These are phyloP conservation scores for Trichoderma cornu-damae DNA, from an alignment of 2,329 filamentous ascomycete species.

Conservation along the genomic window DNA sequence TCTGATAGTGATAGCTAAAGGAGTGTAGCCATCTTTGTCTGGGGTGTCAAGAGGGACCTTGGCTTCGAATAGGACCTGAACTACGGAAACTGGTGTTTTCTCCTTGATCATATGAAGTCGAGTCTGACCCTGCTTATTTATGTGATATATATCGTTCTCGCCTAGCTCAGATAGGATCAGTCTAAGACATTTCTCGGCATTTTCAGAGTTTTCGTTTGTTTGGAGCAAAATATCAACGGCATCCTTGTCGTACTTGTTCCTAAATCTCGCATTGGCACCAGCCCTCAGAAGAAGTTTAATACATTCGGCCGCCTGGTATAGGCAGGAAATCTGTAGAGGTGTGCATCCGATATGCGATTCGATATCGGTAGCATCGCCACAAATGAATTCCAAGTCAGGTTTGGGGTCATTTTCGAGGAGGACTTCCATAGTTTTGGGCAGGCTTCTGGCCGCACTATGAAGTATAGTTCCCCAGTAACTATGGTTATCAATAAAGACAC, in stretches of 20 bases:
- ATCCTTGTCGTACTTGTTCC: background rate
- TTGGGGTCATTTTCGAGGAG: too few relatives aligned
- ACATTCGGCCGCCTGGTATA: background rate
- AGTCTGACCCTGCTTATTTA: background rate
- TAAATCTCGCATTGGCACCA: background rate
- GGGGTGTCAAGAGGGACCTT: background rate
- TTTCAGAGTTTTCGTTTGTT: background rate
- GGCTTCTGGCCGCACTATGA: too few relatives aligned
- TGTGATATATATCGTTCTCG: background rate
- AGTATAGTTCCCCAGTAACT: too few relatives aligned
- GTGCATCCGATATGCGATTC: background rate
- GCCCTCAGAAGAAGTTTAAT: background rate
- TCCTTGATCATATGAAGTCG: background rate
- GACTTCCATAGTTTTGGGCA: too few relatives aligned
- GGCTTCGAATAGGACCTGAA: background rate
- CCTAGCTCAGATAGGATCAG: background rate
- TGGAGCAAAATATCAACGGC: background rate
- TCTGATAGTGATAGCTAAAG: background rate
- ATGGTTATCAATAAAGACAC: too few relatives aligned
- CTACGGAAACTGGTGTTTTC: background rate
- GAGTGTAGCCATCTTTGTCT: background rate
- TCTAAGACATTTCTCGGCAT: background rate
- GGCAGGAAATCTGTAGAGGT: background rate
- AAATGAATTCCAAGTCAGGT: too few relatives aligned
- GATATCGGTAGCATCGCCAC: too few relatives aligned